These are phyloP conservation scores for Picocystis salinarum DNA, from an alignment of 139 green algal genomes.

Conservation along the genomic window DNA sequence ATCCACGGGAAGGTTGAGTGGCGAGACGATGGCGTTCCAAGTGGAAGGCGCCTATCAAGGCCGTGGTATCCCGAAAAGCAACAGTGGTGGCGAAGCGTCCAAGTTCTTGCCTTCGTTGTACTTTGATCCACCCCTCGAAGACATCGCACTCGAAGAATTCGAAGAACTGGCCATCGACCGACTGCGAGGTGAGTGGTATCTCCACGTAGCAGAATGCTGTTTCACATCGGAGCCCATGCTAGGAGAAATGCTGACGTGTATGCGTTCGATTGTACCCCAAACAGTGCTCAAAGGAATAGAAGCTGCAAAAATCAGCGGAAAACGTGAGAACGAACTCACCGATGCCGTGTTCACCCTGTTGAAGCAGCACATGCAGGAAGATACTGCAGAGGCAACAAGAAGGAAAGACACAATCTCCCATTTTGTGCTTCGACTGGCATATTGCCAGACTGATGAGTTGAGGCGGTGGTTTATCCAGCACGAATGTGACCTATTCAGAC, in stretches of 20 bases:
- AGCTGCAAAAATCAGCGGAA: conserved; percentile 19
- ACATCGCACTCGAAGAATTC: conserved; percentile 82
- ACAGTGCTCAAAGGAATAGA: conserved; percentile 79
- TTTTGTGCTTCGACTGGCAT: conserved; percentile 80
- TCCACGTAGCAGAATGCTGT: not conserved
- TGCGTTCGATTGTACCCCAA: not conserved
- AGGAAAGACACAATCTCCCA: conserved; percentile 58
- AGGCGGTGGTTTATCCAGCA: conserved; percentile 71
- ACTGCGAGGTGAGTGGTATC: conserved; percentile 32
- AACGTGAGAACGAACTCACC: not conserved
- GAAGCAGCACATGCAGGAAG: conserved; percentile 3
- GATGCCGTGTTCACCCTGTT: not conserved
- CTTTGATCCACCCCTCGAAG: conserved; percentile 26
- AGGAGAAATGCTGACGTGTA: not conserved
- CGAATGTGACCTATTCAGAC: conserved; percentile 60
- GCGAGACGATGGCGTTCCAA: too few species aligned
- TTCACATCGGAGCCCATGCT: not conserved
- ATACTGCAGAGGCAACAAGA: conserved; percentile 16
- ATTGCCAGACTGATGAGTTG: conserved; percentile 73
- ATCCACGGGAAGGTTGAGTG: too few species aligned
- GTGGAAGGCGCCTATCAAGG: too few species aligned
- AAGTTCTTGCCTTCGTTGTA: too few species aligned
- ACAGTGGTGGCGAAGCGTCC: too few species aligned
- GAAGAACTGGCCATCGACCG: conserved; percentile 71
- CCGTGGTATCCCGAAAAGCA: too few species aligned